phyloP scores from a whole-genome alignment of 176 grass and related monocot species.

The Eragrostis nindensis region DNA sequence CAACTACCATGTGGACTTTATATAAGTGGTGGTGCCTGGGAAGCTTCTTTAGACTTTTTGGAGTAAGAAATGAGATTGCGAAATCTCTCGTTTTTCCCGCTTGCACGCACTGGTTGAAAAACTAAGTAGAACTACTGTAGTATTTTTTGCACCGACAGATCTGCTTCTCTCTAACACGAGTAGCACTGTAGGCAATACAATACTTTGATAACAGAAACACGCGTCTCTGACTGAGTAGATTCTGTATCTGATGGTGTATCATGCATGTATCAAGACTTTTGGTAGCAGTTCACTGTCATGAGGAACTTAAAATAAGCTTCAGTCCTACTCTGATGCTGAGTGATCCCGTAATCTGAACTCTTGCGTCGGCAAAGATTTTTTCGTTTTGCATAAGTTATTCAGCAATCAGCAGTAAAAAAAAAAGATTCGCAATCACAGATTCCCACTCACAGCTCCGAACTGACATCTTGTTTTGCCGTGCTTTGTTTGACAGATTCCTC shows the following conservation, averaged over 20 bases:
- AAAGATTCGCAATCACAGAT: neutral
- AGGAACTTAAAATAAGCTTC: neutral
- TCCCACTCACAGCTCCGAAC: neutral
- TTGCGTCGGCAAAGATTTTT: neutral
- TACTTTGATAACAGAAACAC: neutral
- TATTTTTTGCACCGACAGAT: constrained; percentile 31
- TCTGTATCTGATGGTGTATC: neutral
- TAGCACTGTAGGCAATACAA: neutral
- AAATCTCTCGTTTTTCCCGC: neutral
- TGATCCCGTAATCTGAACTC: neutral
- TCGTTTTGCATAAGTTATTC: too few relatives aligned
- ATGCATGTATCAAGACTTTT: neutral
- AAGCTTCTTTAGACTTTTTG: constrained; percentile 15
- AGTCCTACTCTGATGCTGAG: neutral
- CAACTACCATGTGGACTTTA: neutral
- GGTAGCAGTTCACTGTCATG: neutral
- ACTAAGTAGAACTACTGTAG: too few relatives aligned
- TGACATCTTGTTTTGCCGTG: neutral
- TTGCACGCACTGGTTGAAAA: constrained; percentile 5
- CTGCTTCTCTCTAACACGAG: neutral
- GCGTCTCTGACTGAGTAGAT: neutral
- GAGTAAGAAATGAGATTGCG: neutral
- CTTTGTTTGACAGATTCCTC: constrained; percentile 53
- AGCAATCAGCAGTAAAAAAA: too few relatives aligned
- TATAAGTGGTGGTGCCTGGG: neutral